A percentile compares a stretch with the other conserved stretches of the same genome.
Conservation (phyloP, 129 eudicot species). For the Escallonia rubra region DNA sequence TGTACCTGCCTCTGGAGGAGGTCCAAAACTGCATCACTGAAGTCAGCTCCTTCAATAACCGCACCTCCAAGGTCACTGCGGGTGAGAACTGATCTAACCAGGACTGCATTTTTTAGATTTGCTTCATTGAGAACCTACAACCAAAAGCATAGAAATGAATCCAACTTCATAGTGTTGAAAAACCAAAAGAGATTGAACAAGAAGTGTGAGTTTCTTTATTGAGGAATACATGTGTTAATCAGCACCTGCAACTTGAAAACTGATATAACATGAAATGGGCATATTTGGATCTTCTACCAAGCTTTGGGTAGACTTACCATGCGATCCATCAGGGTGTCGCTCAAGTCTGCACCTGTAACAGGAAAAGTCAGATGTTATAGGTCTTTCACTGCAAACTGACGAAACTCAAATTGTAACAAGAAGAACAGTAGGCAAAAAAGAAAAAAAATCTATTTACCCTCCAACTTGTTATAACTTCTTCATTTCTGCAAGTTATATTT, state of each 20-base stretch:
- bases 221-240: too few relatives aligned
- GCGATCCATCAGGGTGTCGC: conserved; percentile 98
- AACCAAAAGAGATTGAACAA: too few relatives aligned
- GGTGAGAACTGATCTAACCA: conserved; percentile 84
- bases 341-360: conserved; percentile 86
- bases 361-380: not conserved
- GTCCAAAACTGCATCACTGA: conserved; percentile 98
- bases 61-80: conserved; percentile 98
- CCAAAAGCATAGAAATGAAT: not conserved
- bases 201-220: too few relatives aligned
- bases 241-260: too few relatives aligned
- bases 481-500: too few relatives aligned
- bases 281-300: not conserved
- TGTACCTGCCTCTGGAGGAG: conserved; percentile 80
- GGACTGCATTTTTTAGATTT: conserved; percentile 86
- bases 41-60: conserved; percentile 92
- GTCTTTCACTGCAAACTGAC: too few relatives aligned
- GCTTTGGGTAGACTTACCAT: conserved; percentile 50
- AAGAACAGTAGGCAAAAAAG: too few relatives aligned
- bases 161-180: not conserved
- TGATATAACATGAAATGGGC: not conserved
- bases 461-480: too few relatives aligned
- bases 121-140: conserved; percentile 87
- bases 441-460: too few relatives aligned
- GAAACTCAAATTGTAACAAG: too few relatives aligned